Percentiles rank a stretch among this genome's conserved stretches.
These are phyloP conservation scores for Dianthus caryophyllus DNA, from an alignment of 148 eudicot species.

Conservation along the genomic window DNA sequence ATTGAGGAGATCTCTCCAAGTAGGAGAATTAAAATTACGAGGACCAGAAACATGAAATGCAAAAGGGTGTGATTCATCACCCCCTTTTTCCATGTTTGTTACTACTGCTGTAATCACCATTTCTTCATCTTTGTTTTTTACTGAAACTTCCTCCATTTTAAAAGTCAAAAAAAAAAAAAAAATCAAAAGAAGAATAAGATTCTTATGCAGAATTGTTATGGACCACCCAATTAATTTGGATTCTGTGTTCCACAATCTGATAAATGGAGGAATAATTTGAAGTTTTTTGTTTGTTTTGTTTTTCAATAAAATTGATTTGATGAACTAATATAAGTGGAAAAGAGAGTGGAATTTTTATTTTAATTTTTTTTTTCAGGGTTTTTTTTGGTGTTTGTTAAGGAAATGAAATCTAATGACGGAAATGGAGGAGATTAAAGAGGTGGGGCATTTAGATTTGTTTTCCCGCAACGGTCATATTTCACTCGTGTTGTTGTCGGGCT, in stretches of 20 bases:
- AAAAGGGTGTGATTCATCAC: slow-evolving; percentile 45
- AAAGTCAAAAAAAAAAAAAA: not conserved
- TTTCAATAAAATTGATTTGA: too few relatives aligned
- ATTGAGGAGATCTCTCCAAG: slow-evolving; percentile 65
- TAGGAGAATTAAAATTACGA: slow-evolving; percentile 58
- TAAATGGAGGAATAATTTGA: not conserved
- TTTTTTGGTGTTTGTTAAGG: not conserved
- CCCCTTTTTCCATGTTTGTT: not conserved
- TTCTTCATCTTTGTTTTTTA: slow-evolving; percentile 11
- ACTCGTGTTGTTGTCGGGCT: slow-evolving; percentile 18
- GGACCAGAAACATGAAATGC: slow-evolving; percentile 79
- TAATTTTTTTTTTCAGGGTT: too few relatives aligned
- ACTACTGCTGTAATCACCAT: not conserved
- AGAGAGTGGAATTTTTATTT: too few relatives aligned
- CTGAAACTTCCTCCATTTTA: slow-evolving; percentile 9
- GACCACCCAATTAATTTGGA: slow-evolving; percentile 10
- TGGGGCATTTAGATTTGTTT: slow-evolving; percentile 11
- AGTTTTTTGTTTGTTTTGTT: not conserved
- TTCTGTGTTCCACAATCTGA: not conserved
- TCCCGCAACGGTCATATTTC: slow-evolving; percentile 28
- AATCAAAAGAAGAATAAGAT: slow-evolving; percentile 16
- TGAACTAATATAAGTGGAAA: too few relatives aligned
- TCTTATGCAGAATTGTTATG: not conserved
- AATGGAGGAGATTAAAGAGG: not conserved
- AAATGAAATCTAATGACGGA: not conserved